Evolutionary conservation across 768 basidiomycete species (phyloP), one percentile per base, ranked within the genome.

Genomic region (Russula ochroleuca): DNA sequence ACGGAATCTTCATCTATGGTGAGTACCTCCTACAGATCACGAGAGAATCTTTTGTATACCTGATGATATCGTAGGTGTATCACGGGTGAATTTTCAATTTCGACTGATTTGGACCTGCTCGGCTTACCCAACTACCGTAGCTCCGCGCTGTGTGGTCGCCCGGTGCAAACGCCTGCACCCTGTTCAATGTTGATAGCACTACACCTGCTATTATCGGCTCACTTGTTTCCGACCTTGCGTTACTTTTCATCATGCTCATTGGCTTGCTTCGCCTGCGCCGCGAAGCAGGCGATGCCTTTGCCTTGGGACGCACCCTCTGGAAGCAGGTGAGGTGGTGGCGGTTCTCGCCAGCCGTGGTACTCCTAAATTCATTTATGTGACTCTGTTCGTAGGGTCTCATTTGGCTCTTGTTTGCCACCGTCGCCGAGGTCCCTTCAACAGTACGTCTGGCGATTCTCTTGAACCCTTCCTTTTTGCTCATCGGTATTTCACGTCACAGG

Each of bases 351-450:
- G 11, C 4, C 21, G n/a, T 43, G 38, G 11, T 52, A 35, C 3
- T 2, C 15, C 25, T 8, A 11, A 21, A 28, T 41, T 51, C 13
- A 19, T 6, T 23, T 10, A 23, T 48, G 19, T 59, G 3, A 37
- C n/a, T 33, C 13, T 23, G 11, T 51, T 38, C 13, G 9, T 15
- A n/a, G 50, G 50, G 58, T 31, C 47, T 65, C 19, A 56, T 65
- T 25, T 61, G 59, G 58, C 21, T 56, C 23, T 23, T 61, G 3
- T 0, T 53, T 48, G 52, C 59, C 13, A 61, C 48, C 25, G 25
- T 50, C 25, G 48, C 37, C 2, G 47, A 49, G 14, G 14, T 61
- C n/a, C 50, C 53, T 2, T 47, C 48, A 9, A 10, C 35, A 1
- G 59, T 65, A 47, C 7, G 53, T 33, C 9, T 23, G 13, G 11